Evolutionary conservation across 2,329 filamentous ascomycete genomes (phyloP).

Genomic region (Clarireedia monteithiana): DNA sequence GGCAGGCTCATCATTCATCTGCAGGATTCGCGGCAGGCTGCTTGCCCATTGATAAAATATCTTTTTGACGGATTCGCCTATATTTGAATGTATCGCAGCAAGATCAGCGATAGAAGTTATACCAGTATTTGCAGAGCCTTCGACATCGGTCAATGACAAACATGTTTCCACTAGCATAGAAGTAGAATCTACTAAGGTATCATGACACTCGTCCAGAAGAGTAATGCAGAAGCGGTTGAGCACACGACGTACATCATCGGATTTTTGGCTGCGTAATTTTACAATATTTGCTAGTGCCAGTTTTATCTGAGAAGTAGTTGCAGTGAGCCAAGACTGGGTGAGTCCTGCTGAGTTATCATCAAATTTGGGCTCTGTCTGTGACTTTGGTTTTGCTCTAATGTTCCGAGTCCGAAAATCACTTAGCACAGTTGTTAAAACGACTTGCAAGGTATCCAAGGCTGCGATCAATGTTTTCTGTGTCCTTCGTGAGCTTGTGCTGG

Average conservation of each 20-base stretch:
- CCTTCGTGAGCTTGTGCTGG: slow-evolving; percentile 54
- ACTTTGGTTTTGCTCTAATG: slow-evolving; percentile 22
- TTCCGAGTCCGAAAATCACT: slow-evolving; percentile 47
- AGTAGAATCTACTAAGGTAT: slow-evolving; percentile 60
- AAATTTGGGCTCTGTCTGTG: slow-evolving; percentile 21
- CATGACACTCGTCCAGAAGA: slow-evolving; percentile 71
- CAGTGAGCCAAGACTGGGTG: slow-evolving; percentile 61
- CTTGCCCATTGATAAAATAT: slow-evolving; percentile 75
- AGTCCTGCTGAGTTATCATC: slow-evolving; percentile 32
- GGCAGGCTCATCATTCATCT: slow-evolving; percentile 69
- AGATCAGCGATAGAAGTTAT: slow-evolving; percentile 50
- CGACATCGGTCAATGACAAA: slow-evolving; percentile 55
- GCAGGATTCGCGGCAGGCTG: slow-evolving; percentile 74
- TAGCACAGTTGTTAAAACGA: slow-evolving; percentile 46
- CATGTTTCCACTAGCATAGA: slow-evolving; percentile 74
- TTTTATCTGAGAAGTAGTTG: slow-evolving; percentile 74
- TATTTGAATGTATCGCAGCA: slow-evolving; percentile 50
- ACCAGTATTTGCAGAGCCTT: slow-evolving; percentile 28
- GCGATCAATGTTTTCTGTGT: slow-evolving; percentile 56
- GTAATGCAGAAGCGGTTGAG: slow-evolving; percentile 65
- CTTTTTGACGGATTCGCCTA: slow-evolving; percentile 58
- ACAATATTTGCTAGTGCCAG: slow-evolving; percentile 72
- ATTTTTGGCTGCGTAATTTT: slow-evolving; percentile 64
- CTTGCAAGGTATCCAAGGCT: slow-evolving; percentile 50
- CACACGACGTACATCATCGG: slow-evolving; percentile 58